These are phyloP conservation scores for Aureobasidium uvarum DNA, from an alignment of 2,329 filamentous ascomycete species.

Conservation along the genomic window DNA sequence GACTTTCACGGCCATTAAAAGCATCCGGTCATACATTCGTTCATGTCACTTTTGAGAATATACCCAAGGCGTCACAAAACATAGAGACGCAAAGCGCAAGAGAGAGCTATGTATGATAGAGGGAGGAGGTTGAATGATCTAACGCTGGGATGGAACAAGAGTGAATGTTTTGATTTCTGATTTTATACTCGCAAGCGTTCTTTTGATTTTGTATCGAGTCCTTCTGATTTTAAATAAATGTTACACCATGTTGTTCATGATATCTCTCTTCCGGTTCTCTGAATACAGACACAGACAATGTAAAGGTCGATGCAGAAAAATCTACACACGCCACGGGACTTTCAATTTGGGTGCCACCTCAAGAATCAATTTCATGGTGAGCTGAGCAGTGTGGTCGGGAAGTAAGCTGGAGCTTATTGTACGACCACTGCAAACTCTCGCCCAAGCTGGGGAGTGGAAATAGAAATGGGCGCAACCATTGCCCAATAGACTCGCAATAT, in stretches of 20 bases:
- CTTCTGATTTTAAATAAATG: slow-evolving; percentile 2
- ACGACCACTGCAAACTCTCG: not conserved
- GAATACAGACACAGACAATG: not conserved
- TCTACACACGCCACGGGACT: not conserved
- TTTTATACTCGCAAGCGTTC: slow-evolving; percentile 3
- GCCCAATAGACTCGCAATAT: not conserved
- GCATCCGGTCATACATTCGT: slow-evolving; percentile 11
- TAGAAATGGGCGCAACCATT: not conserved
- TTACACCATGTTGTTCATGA: not conserved
- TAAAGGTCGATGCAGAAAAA: not conserved
- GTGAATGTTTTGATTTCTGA: slow-evolving; percentile 1
- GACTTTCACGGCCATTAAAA: slow-evolving; percentile 3
- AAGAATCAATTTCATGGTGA: not conserved
- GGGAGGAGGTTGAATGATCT: slow-evolving; percentile 3
- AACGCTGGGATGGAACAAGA: slow-evolving; percentile 20
- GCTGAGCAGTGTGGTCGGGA: not conserved
- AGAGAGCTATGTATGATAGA: slow-evolving; percentile 16
- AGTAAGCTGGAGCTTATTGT: not conserved
- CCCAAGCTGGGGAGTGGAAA: not conserved
- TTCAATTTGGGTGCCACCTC: not conserved
- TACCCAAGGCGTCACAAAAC: slow-evolving; percentile 14
- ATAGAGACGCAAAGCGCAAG: slow-evolving; percentile 6
- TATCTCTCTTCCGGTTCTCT: not conserved
- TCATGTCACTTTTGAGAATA: slow-evolving; percentile 22
- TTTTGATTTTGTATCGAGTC: not conserved